These are phyloP conservation scores for Nicotiana otophora DNA, from an alignment of 257 asterid species.

Conservation along the genomic window DNA sequence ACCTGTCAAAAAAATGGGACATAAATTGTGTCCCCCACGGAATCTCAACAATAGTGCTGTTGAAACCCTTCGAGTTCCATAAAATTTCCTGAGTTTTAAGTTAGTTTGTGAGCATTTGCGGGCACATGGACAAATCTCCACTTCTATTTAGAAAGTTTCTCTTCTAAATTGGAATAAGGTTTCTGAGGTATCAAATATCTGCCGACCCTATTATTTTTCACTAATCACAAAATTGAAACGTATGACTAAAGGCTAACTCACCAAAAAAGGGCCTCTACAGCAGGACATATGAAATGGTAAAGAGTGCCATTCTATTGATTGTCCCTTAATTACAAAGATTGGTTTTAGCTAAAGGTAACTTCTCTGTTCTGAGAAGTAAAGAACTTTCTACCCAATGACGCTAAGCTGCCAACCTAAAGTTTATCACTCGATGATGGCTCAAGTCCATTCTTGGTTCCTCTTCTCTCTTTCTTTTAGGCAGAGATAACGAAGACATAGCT, in stretches of 20 bases:
- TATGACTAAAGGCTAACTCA: background rate
- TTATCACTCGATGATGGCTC: constrained; percentile 27
- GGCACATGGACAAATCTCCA: background rate
- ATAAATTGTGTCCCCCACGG: background rate
- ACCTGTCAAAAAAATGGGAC: background rate
- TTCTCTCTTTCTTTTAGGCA: constrained; percentile 56
- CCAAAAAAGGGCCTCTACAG: background rate
- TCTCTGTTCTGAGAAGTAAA: background rate
- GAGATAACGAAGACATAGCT: constrained; percentile 51
- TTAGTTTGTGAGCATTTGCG: background rate
- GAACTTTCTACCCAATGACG: background rate
- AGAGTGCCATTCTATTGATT: background rate
- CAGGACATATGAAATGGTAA: background rate
- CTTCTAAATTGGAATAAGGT: background rate
- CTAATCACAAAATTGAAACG: background rate
- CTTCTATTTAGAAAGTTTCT: background rate
- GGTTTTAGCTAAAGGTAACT: background rate
- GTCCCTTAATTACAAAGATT: background rate
- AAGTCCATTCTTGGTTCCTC: constrained; percentile 29
- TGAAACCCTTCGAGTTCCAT: background rate
- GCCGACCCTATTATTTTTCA: background rate
- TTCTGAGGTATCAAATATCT: background rate
- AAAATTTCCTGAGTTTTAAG: background rate
- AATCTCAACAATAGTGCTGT: background rate
- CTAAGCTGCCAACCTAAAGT: constrained; percentile 26